These are phyloP conservation scores for Fusarium goolgardi DNA, from an alignment of 2,329 filamentous ascomycete genomes.

Conservation along the genomic window DNA sequence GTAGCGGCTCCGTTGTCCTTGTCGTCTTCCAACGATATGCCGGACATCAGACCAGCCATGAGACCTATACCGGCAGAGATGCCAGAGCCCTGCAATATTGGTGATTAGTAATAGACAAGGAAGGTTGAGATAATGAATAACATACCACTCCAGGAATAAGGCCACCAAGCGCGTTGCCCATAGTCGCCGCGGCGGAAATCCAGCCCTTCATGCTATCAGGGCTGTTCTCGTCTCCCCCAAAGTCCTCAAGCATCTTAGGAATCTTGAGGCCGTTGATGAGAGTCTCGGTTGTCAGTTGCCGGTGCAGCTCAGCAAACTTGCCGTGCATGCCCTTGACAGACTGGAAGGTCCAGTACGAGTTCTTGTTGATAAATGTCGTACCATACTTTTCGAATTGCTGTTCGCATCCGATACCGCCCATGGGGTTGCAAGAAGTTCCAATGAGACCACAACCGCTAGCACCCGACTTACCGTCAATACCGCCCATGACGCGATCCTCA, in stretches of 20 bases:
- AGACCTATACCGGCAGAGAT: conserved; percentile 16
- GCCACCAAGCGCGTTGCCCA: conserved; percentile 11
- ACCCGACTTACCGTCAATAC: conserved; percentile 15
- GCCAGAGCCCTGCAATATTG: neutral
- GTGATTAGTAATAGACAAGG: accelerated
- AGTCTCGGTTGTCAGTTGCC: conserved; percentile 16
- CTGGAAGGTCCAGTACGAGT: conserved; percentile 30
- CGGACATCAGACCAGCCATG: neutral
- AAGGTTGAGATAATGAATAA: accelerated
- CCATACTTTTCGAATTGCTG: conserved; percentile 21
- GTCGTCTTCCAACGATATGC: neutral
- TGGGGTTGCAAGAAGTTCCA: neutral
- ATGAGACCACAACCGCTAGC: neutral
- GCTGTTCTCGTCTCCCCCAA: neutral
- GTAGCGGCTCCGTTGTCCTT: conserved; percentile 3
- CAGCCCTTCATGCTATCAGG: conserved; percentile 4
- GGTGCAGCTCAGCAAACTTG: conserved; percentile 20
- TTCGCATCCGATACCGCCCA: neutral
- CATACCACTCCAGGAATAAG: conserved; percentile 13
- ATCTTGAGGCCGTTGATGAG: conserved; percentile 19
- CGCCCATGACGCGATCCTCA: neutral
- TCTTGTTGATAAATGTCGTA: neutral
- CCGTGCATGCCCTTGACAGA: conserved; percentile 23
- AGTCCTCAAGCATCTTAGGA: conserved; percentile 15
- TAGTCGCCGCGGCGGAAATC: conserved; percentile 7